Base-by-base conservation (phyloP, 257 asterid genomes). In the Hygrophila difformis region DNA sequence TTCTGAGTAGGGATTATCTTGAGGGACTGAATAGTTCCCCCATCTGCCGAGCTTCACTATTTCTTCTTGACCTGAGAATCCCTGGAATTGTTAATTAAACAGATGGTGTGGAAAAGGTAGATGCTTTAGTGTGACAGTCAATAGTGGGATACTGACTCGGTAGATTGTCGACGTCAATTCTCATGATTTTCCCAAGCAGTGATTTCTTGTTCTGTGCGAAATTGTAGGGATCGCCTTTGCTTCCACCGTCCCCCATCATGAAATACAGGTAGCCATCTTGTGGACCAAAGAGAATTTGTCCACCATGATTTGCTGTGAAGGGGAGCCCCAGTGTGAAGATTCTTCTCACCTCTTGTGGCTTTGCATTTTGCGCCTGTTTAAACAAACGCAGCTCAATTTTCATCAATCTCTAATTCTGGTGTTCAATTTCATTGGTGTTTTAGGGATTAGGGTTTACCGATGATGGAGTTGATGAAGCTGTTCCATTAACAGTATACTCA, bases 131-230 rank as follows among this genome's bases (percentile, higher is more conserved):
- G 29, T 7, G 7, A 24, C 29, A 24, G 29, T 3, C 7, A 24
- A 7, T 2, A 24, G 2, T 33, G 6, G 2, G 12, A 10, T 10
- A 33, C 94, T 69, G 60, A 84, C 94, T 84, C 40, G 95, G 93
- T 50, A 74, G 52, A 34, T 67, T 72, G 76, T 84, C 67, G 2
- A 88, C 78, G 57, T 88, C 89, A 9, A 88, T 72, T 67, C 97
- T 76, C 70, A 84, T 44, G 33, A 88, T 84, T 65, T 88, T 88
- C 18, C 97, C 95, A 3, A 88, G 95, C 34, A 88, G 50, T 3
- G 97, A 84, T 55, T 81, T 84, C 64, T 88, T 88, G n/a, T 81
- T 88, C 70, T 88, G 97, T 2, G 97, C 76, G 55, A 88, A 88
- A 34, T 84, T 78, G 47, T 60, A 76, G 9, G 84, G 85, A 41